Percentiles rank a stretch among this genome's conserved stretches.
phyloP scores from a whole-genome alignment of 1,284 basidiomycete species.

The Xerocomus amazonicus region DNA sequence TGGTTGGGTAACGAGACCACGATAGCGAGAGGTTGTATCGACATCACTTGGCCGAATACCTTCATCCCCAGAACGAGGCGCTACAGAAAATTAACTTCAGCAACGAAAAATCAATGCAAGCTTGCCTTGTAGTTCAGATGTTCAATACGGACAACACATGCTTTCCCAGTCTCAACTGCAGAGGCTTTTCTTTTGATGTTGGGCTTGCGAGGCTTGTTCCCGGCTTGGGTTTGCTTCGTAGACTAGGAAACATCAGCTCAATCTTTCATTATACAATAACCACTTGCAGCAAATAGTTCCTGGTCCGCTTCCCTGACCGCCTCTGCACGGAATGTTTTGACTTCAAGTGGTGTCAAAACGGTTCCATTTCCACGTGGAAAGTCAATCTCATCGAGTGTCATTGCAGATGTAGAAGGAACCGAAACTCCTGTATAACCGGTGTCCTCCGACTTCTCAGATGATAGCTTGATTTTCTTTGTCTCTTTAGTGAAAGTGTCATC shows the following conservation, averaged over 20 bases:
- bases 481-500: slow-evolving; percentile 39
- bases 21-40: slow-evolving; percentile 86
- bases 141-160: slow-evolving; percentile 70
- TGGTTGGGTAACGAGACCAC: slow-evolving; percentile 95
- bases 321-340: slow-evolving; percentile 82
- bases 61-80: slow-evolving; percentile 83
- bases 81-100: slow-evolving; percentile 38
- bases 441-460: slow-evolving; percentile 26
- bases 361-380: slow-evolving; percentile 92
- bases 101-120: background rate
- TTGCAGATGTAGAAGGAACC: slow-evolving; percentile 34
- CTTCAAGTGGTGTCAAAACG: slow-evolving; percentile 85
- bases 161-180: slow-evolving; percentile 28
- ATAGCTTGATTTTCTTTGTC: slow-evolving; percentile 53
- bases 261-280: slow-evolving; percentile 5
- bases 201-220: slow-evolving; percentile 46
- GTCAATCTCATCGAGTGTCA: slow-evolving; percentile 77
- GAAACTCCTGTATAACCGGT: slow-evolving; percentile 28
- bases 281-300: slow-evolving; percentile 66
- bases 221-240: slow-evolving; percentile 10
- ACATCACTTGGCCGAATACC: slow-evolving; percentile 82
- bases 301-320: slow-evolving; percentile 81
- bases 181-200: slow-evolving; percentile 40
- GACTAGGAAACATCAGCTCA: slow-evolving; percentile 12
- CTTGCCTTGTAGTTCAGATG: slow-evolving; percentile 91